Percentiles rank a stretch among this genome's conserved stretches.
Evolutionary conservation across 2,329 filamentous ascomycete species (phyloP).

Genomic region (Chrysoporthe puriensis): DNA sequence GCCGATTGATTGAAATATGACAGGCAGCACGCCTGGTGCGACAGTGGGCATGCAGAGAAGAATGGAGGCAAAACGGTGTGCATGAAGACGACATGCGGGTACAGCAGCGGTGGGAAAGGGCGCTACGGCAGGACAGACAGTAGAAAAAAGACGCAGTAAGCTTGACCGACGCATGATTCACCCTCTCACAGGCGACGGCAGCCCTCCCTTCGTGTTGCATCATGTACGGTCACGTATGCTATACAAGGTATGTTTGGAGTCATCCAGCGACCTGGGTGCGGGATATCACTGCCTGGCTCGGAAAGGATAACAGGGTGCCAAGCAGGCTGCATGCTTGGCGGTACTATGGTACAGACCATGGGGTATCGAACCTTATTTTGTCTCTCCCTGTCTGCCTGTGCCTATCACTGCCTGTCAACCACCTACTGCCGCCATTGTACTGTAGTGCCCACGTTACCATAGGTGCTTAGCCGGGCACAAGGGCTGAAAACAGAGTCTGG

Average conservation of each 20-base stretch:
- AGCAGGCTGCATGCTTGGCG: constrained; percentile 13
- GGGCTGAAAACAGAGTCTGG: constrained; percentile 4
- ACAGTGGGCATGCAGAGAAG: constrained; percentile 9
- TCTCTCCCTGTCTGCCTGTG: not conserved
- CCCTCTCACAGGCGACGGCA: constrained; percentile 5
- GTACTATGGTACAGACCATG: not conserved
- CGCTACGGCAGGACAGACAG: constrained; percentile 8
- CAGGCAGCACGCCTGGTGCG: constrained; percentile 18
- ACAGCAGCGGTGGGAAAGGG: not conserved
- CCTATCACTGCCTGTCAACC: no score
- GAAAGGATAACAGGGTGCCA: not conserved
- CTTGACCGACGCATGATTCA: constrained; percentile 13
- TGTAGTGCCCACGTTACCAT: no score
- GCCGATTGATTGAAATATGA: constrained; percentile 2
- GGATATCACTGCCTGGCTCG: constrained; percentile 25
- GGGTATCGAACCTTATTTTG: not conserved
- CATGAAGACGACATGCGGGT: not conserved
- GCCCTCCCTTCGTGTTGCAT: constrained; percentile 11
- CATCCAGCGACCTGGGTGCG: not conserved
- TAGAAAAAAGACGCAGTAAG: constrained; percentile 13
- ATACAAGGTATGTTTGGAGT: not conserved
- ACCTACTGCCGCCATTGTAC: no score
- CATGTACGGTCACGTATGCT: constrained; percentile 20
- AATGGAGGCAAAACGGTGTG: constrained; percentile 2
- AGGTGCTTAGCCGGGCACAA: not conserved